phyloP scores from a whole-genome alignment of 1,284 basidiomycete genomes.

The Papiliotrema fonsecae region DNA sequence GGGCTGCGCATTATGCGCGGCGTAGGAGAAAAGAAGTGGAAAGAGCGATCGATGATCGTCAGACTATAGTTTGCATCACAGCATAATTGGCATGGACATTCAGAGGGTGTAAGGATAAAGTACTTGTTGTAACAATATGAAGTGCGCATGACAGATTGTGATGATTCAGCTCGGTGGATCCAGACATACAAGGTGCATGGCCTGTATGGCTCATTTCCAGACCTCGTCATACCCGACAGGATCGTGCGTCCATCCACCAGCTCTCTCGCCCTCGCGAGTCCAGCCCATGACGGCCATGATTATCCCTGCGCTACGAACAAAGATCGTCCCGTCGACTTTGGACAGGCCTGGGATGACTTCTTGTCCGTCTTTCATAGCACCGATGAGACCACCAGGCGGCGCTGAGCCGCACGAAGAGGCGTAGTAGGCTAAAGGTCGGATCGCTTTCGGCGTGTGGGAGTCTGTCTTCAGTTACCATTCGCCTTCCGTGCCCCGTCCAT shows the following conservation, averaged over 20 bases:
- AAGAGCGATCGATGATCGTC: no score
- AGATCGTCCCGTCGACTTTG: constrained; percentile 59
- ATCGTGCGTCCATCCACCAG: constrained; percentile 56
- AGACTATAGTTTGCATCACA: no score
- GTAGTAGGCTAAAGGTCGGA: constrained; percentile 57
- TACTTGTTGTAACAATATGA: no score
- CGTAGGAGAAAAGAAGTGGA: no score
- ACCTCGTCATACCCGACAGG: constrained; percentile 65
- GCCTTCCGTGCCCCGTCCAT: not conserved
- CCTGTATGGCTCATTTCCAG: constrained; percentile 52
- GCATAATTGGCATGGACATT: no score
- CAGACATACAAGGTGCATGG: not conserved
- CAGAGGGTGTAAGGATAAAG: no score
- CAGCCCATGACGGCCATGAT: constrained; percentile 61
- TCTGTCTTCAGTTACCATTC: constrained; percentile 44
- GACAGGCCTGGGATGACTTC: constrained; percentile 49
- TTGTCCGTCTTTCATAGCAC: constrained; percentile 48
- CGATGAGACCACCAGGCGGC: constrained; percentile 50
- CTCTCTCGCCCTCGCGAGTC: constrained; percentile 54
- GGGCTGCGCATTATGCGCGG: no score
- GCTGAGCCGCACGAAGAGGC: constrained; percentile 54
- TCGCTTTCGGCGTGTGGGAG: constrained; percentile 59
- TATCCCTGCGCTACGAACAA: constrained; percentile 60
- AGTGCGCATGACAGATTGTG: no score
- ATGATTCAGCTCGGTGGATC: no score